A percentile compares a stretch with the other conserved stretches of the same genome.
These are phyloP conservation scores for Kuraishia hungarica DNA, from an alignment of 805 yeast species.

Conservation along the genomic window DNA sequence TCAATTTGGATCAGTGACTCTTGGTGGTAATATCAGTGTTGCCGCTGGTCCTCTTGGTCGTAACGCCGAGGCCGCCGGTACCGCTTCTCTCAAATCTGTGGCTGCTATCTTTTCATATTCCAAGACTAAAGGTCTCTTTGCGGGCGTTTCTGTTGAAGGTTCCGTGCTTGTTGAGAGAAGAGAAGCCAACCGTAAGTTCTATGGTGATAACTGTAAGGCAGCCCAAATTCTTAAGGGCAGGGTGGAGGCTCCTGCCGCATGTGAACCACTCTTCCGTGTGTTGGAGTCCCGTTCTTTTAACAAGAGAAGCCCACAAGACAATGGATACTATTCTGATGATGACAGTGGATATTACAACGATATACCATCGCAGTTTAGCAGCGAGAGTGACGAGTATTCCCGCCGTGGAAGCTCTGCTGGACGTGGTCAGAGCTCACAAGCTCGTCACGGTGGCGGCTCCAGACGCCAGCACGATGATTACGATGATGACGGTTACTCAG, in stretches of 20 bases:
- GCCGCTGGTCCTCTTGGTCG: slow-evolving; percentile 98
- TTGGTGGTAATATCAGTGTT: slow-evolving; percentile 90
- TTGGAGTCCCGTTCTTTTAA: slow-evolving; percentile 78
- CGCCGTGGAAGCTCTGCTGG: slow-evolving; percentile 13
- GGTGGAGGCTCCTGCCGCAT: slow-evolving; percentile 88
- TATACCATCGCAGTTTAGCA: slow-evolving; percentile 60
- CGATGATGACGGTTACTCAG: slow-evolving; percentile 26
- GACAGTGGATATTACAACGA: slow-evolving; percentile 70
- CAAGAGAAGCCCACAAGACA: slow-evolving; percentile 34
- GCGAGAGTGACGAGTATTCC: slow-evolving; percentile 23
- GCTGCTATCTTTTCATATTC: slow-evolving; percentile 92
- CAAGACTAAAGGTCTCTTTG: slow-evolving; percentile 92
- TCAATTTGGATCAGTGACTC: slow-evolving; percentile 86
- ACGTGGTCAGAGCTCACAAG: slow-evolving; percentile 9
- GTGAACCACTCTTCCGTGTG: slow-evolving; percentile 79
- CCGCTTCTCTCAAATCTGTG: slow-evolving; percentile 79
- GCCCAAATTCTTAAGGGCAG: slow-evolving; percentile 74
- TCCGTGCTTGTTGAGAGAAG: slow-evolving; percentile 94
- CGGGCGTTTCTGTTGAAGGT: slow-evolving; percentile 96
- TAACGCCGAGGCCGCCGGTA: slow-evolving; percentile 95
- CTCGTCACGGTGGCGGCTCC: slow-evolving; percentile 5
- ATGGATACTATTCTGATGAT: slow-evolving; percentile 36
- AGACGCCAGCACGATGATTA: slow-evolving; percentile 17
- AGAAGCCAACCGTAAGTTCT: slow-evolving; percentile 93
- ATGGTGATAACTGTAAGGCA: slow-evolving; percentile 86